Evolutionary conservation across 768 basidiomycete genomes (phyloP).

Genomic region (Pisolithus marmoratus): DNA sequence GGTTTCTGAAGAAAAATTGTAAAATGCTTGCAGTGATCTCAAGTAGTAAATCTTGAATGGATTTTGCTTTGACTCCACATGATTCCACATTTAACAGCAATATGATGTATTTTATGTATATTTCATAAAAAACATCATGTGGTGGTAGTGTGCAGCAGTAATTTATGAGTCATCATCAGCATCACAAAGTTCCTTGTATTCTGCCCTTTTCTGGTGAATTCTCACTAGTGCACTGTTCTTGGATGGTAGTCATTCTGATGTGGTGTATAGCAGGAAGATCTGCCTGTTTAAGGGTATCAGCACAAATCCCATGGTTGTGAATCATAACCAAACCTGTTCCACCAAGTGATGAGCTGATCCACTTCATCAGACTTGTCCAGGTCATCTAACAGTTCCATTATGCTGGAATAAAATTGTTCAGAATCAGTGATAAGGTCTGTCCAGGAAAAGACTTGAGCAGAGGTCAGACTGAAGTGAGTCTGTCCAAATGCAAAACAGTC

Average conservation of each 20-base stretch:
- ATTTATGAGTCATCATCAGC: no score
- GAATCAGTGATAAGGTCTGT: conserved; percentile 19
- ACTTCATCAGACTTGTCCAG: conserved; percentile 15
- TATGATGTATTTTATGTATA: no score
- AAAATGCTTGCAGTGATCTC: no score
- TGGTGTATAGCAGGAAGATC: conserved; percentile 3
- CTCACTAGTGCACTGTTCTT: conserved; percentile 6
- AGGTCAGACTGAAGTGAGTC: conserved; percentile 15
- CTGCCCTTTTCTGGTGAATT: not conserved
- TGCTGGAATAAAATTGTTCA: conserved; percentile 17
- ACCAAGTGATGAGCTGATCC: conserved; percentile 12
- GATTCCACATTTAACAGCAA: no score
- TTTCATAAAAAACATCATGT: no score
- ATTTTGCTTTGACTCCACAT: no score
- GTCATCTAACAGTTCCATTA: conserved; percentile 17
- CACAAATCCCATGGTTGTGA: not conserved
- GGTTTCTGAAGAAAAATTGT: no score
- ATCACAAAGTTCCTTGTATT: not conserved
- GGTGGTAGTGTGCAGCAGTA: no score
- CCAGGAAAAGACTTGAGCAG: conserved; percentile 10
- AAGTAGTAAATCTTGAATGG: no score
- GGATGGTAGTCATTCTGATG: not conserved
- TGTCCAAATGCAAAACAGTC: not conserved
- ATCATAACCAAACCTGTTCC: conserved; percentile 9
- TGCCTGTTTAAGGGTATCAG: conserved; percentile 2